Evolutionary conservation across 108 stramenopile genomes (phyloP).

Genomic region (Pseudonitzschia delicatissima): DNA sequence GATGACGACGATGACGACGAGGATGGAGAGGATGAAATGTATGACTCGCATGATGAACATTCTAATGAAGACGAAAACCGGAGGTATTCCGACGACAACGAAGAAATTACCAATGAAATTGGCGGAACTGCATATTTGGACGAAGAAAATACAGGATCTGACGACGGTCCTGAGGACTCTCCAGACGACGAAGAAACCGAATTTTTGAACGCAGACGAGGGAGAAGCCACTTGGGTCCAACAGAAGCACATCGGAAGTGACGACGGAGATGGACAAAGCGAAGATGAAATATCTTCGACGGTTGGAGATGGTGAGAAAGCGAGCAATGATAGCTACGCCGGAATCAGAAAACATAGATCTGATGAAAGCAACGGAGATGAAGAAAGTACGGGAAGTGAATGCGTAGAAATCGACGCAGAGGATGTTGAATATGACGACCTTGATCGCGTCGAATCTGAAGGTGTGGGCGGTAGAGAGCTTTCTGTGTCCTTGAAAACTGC

Average conservation of each 20-base stretch:
- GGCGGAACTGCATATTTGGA: conserved; percentile 2
- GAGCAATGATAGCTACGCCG: not conserved
- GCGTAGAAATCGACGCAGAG: not conserved
- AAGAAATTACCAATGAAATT: not conserved
- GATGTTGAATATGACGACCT: not conserved
- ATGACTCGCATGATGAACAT: not conserved
- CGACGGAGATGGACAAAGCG: conserved; percentile 7
- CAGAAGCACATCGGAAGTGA: not conserved
- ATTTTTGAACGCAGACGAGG: not conserved
- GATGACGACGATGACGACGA: not conserved
- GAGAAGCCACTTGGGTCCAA: conserved; percentile 4
- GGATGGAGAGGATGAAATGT: not conserved
- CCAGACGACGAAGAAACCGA: conserved; percentile 12
- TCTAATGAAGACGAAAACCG: conserved; percentile 10
- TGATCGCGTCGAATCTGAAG: not conserved
- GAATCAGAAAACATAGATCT: not conserved
- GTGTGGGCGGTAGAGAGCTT: not conserved
- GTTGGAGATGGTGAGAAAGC: conserved; percentile 1
- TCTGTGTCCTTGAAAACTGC: not conserved
- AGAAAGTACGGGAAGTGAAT: no score
- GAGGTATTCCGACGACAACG: not conserved
- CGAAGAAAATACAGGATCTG: not conserved
- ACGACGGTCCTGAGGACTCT: conserved; percentile 7
- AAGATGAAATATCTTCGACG: not conserved
- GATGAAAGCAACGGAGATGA: not conserved